Percentiles rank a stretch among this genome's conserved stretches.
phyloP scores from a whole-genome alignment of 352 stramenopile species.

The Blastocystis sp. region DNA sequence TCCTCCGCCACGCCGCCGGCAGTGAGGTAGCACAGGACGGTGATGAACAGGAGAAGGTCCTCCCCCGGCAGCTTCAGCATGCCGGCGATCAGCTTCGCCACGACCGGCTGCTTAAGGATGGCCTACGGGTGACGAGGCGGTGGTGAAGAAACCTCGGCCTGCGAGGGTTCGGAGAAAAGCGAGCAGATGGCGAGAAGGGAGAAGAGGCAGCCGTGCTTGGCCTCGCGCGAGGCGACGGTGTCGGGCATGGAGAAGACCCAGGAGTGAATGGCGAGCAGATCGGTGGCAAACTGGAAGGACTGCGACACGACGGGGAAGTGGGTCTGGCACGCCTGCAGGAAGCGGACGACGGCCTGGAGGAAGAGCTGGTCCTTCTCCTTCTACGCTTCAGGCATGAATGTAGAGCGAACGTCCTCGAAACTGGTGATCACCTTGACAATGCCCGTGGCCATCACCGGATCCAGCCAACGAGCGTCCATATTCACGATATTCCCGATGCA shows the following conservation, averaged over 20 bases:
- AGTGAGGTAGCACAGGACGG: background rate
- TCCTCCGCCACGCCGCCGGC: background rate
- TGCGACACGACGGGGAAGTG: background rate
- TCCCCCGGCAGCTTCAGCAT: background rate
- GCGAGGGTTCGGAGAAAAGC: background rate
- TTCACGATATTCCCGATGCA: conserved; percentile 10
- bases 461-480: background rate
- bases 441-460: background rate
- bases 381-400: background rate
- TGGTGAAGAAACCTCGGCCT: background rate
- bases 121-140: background rate
- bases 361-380: conserved; percentile 22
- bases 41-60: background rate
- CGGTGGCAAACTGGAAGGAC: background rate
- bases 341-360: background rate
- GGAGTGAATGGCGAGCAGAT: background rate
- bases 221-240: background rate
- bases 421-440: background rate
- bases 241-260: conserved; percentile 13
- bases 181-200: conserved; percentile 4
- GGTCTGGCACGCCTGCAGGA: background rate
- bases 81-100: background rate
- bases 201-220: background rate
- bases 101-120: background rate
- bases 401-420: conserved; percentile 6